A percentile compares a stretch with the other conserved stretches of the same genome.
These are phyloP conservation scores for Sclerotiophoma versabilis DNA, from an alignment of 2,329 filamentous ascomycete genomes.

Conservation along the genomic window DNA sequence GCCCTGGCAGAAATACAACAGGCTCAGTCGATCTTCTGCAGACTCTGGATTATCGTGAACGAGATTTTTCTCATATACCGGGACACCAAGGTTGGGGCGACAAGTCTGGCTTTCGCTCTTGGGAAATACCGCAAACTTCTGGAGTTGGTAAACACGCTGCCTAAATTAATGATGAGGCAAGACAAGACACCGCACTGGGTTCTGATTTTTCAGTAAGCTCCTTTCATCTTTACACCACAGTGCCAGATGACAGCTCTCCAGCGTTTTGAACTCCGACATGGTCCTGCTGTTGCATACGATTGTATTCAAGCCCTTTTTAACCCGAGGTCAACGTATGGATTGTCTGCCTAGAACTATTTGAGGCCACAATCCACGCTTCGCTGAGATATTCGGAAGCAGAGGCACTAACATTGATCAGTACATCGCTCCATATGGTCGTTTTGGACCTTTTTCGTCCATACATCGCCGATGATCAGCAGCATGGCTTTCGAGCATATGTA, in stretches of 20 bases:
- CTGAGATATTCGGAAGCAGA: not conserved
- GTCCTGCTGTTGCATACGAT: not conserved
- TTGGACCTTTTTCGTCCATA: slow-evolving; percentile 22
- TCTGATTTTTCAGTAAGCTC: slow-evolving; percentile 21
- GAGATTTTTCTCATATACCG: slow-evolving; percentile 19
- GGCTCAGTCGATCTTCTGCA: slow-evolving; percentile 14
- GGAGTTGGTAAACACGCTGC: slow-evolving; percentile 2
- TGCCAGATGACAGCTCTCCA: not conserved
- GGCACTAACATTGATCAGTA: slow-evolving; percentile 1
- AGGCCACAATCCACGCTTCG: not conserved
- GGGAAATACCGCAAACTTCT: slow-evolving; percentile 19
- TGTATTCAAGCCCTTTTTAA: not conserved
- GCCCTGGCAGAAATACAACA: slow-evolving; percentile 7
- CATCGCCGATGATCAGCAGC: slow-evolving; percentile 12
- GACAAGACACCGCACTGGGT: slow-evolving; percentile 12
- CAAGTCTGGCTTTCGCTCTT: slow-evolving; percentile 19
- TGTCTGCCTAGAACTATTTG: not conserved
- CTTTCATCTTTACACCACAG: not conserved
- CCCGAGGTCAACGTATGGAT: not conserved
- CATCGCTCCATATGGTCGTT: slow-evolving; percentile 10
- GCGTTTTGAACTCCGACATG: too few relatives aligned
- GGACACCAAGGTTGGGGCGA: slow-evolving; percentile 8
- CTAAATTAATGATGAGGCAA: slow-evolving; percentile 7
- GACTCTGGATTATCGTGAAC: slow-evolving; percentile 17
- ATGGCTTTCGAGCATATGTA: slow-evolving; percentile 14